These are phyloP conservation scores for Sarocladium oryzae DNA, from an alignment of 2,329 filamentous ascomycete genomes.

Conservation along the genomic window DNA sequence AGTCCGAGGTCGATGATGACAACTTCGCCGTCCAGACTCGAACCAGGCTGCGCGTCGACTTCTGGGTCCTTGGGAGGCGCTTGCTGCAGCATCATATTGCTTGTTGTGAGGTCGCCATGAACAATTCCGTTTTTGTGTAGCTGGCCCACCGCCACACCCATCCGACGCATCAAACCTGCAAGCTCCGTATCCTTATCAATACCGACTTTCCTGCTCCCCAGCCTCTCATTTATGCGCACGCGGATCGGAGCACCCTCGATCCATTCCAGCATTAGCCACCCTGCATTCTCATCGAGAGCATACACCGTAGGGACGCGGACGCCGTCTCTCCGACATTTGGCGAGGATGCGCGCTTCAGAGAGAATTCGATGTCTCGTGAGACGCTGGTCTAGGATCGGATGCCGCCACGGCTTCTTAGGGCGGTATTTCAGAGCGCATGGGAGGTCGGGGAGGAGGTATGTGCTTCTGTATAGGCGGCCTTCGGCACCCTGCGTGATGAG, in stretches of 20 bases:
- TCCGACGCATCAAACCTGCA: slow-evolving; percentile 57
- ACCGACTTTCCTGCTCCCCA: slow-evolving; percentile 40
- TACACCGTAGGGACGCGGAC: slow-evolving; percentile 78
- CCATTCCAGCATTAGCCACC: slow-evolving; percentile 83
- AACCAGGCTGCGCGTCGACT: slow-evolving; percentile 14
- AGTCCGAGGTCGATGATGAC: slow-evolving; percentile 94
- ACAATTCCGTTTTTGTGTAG: slow-evolving; percentile 83
- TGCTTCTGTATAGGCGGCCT: slow-evolving; percentile 84
- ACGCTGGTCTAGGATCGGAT: slow-evolving; percentile 80
- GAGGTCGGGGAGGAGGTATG: slow-evolving; percentile 61
- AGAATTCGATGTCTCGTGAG: slow-evolving; percentile 83
- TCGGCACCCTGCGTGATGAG: slow-evolving; percentile 93
- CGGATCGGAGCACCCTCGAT: slow-evolving; percentile 67
- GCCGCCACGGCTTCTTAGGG: slow-evolving; percentile 84
- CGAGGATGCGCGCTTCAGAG: slow-evolving; percentile 80
- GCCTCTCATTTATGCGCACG: slow-evolving; percentile 61
- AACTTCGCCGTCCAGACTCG: slow-evolving; percentile 60
- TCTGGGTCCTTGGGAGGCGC: slow-evolving; percentile 34
- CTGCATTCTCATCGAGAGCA: slow-evolving; percentile 54
- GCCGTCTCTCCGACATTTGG: slow-evolving; percentile 70
- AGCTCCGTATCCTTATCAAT: slow-evolving; percentile 44
- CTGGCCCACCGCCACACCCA: slow-evolving; percentile 64
- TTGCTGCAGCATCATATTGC: slow-evolving; percentile 72
- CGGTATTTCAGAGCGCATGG: slow-evolving; percentile 86
- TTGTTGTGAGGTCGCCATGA: slow-evolving; percentile 94